phyloP scores from a whole-genome alignment of 345 rosid genomes.

The Pelargonium nanum region DNA sequence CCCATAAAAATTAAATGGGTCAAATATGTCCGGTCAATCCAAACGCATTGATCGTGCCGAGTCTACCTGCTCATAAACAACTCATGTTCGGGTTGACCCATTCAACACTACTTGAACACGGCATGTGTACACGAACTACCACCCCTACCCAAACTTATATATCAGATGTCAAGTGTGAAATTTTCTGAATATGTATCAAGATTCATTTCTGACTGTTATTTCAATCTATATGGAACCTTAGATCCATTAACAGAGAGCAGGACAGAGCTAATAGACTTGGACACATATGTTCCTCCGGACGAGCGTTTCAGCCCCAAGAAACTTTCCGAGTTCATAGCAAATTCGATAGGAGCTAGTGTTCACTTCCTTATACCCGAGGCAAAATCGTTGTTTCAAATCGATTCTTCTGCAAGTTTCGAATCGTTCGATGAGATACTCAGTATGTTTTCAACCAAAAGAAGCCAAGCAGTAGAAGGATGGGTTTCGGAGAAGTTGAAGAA shows the following conservation, averaged over 20 bases:
- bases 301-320: constrained; percentile 44
- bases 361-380: constrained; percentile 35
- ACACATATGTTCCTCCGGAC: constrained; percentile 47
- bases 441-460: constrained; percentile 28
- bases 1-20: no score
- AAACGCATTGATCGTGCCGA: no score
- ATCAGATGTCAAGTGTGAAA: background rate
- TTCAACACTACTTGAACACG: no score
- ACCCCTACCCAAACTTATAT: background rate
- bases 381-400: constrained; percentile 19
- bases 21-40: no score
- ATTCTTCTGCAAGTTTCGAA: constrained; percentile 27
- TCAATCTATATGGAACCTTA: constrained; percentile 1
- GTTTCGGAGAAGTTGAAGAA: constrained; percentile 25
- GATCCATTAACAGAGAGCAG: constrained; percentile 26
- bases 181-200: background rate
- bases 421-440: constrained; percentile 41
- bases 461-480: constrained; percentile 10
- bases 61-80: no score
- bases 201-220: constrained; percentile 1
- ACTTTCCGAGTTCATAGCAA: constrained; percentile 32
- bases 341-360: constrained; percentile 26
- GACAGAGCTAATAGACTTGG: constrained; percentile 22
- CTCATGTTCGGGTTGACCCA: no score
- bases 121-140: no score